Evolutionary conservation across 176 grass and related monocot genomes (phyloP), one percentile per base, ranked within the genome.

Genomic region (Secale cereale): DNA sequence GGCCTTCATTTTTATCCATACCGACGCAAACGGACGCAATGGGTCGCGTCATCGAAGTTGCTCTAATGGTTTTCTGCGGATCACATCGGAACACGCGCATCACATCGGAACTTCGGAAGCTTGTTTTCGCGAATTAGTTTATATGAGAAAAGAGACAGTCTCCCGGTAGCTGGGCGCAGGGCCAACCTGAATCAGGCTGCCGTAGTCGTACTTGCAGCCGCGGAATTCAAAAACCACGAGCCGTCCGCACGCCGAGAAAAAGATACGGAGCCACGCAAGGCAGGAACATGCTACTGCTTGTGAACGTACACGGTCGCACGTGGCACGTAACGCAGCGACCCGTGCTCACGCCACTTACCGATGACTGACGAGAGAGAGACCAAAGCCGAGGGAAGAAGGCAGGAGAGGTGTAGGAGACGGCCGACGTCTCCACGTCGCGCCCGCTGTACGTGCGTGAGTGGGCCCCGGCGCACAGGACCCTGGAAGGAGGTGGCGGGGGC

Each of bases 371-470:
- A 39, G 45, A 48, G 16, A 8, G 46, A 15, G 2, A 33, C 19
- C 62, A 17, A 65, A 28, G 62, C 15, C 28, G 29, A 76, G 17
- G 5, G 11, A 23, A 4, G 8, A 28, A 9, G 2, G 3, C 39
- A 41, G 69, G 70, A 45, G 36, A 6, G 20, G 20, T 10, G 8
- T 59, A 14, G 8, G 32, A 60, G 15, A 61, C 76, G 64, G 35
- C 84, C 84, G 56, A 20, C 29, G 56, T 3, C 15, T 73, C 67
- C 68, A 82, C 78, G 85, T 87, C 41, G 32, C 70, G 60, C 30
- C 26, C 41, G 16, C 2, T 16, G 4, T 22, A 2, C n/a, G 29
- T 43, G 27, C 1, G 35, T 10, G 5, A 7, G 65, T 10, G 80
- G 80, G 66, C 31, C 23, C 48, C 66, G 11, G 6, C 27, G 20